Evolutionary conservation across 192 early-diverging fungal species (phyloP), one percentile per base, ranked within the genome.

Genomic region (Diversispora eburnea): DNA sequence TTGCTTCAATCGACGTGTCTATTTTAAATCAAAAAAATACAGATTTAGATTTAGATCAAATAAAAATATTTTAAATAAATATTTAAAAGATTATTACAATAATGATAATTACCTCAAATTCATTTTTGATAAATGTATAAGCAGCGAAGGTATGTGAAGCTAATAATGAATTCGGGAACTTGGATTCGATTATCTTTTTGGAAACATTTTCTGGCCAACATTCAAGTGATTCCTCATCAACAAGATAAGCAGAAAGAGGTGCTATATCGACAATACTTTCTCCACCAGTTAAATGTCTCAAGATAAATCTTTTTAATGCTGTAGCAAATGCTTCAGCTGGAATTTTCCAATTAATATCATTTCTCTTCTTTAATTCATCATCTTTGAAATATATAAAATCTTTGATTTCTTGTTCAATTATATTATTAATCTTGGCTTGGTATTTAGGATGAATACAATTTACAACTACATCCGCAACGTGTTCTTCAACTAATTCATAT

Each of bases 401-500:
- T 8, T 12, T 48, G 20, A 74, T 51, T 10, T 19, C 17, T 19
- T 69, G 15, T 19, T 47, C n/a, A 9, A 65, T 45, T 6, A n/a
- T 12, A 47, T 22, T 12, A 10, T 41, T 19, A 5, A 74, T 42
- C 17, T 61, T 20, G 20, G 39, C 33, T 8, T 52, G 33, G 20
- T 71, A 71, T 10, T 71, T 58, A 5, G 13, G 7, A 54, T 8
- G n/a, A 25, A 73, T n/a, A 52, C 43, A 47, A 5, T 73, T 7
- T 4, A 69, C 19, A 6, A 67, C 15, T 33, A 68, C 13, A 73
- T 73, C 65, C 7, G 72, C 58, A 20, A 73, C 72, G 13, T 42
- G 47, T n/a, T 67, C 60, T 52, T 73, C 72, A 22, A 73, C 65
- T 33, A 73, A 51, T 43, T 73, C 72, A 65, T 73, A 73, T 5